Conservation (phyloP, 495 filamentous ascomycete genomes). For the Bryoglossum gracile region DNA sequence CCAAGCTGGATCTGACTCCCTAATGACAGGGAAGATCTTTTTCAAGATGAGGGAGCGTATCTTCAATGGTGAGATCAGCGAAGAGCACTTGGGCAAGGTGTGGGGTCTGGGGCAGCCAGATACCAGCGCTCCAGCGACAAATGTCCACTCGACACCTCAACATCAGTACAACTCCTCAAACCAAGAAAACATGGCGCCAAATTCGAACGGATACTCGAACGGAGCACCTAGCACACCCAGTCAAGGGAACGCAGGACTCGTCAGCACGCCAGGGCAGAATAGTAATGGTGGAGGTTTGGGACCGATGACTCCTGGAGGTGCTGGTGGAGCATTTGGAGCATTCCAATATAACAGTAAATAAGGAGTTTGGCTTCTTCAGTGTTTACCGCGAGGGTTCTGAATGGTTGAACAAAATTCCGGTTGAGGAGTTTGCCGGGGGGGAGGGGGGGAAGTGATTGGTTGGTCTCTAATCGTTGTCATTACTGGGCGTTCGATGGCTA, state of each 20-base stretch:
- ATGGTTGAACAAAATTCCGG: no score
- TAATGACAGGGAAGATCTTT: conserved; percentile 89
- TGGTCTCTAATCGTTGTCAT: no score
- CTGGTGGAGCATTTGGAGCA: conserved; percentile 54
- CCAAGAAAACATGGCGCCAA: conserved; percentile 38
- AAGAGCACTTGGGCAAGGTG: conserved; percentile 74
- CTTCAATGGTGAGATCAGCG: conserved; percentile 71
- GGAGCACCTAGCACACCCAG: conserved; percentile 70
- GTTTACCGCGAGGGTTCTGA: no score
- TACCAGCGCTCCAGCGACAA: neutral
- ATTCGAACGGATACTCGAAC: conserved; percentile 45
- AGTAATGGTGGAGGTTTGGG: conserved; percentile 46
- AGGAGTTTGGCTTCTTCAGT: conserved; percentile 9
- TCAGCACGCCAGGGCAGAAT: conserved; percentile 50
- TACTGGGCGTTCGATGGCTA: no score
- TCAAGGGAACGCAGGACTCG: conserved; percentile 44
- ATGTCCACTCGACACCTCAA: conserved; percentile 25
- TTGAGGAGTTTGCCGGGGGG: no score
- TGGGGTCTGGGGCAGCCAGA: conserved; percentile 59
- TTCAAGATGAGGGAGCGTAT: conserved; percentile 80
- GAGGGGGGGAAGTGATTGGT: no score
- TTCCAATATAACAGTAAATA: conserved; percentile 35
- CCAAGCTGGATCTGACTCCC: conserved; percentile 83
- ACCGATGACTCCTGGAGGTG: conserved; percentile 61
- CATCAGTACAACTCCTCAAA: conserved; percentile 25